phyloP scores from a whole-genome alignment of 352 stramenopile species.

The Globisporangium abappressorium region DNA sequence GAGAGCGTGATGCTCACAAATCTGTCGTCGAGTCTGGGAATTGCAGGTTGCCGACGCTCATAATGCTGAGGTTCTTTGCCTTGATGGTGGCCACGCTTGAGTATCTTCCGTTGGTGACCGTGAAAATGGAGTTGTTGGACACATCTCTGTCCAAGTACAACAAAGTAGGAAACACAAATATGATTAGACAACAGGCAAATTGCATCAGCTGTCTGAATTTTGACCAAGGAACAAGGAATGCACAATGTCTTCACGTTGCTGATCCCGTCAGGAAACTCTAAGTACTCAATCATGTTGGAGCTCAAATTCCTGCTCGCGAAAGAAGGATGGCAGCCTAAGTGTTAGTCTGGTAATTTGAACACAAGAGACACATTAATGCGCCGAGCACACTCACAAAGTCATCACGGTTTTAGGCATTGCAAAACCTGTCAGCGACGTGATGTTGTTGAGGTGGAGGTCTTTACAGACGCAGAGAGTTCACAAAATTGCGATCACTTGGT shows the following conservation, averaged over 20 bases:
- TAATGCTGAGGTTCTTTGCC: constrained; percentile 17
- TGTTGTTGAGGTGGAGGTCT: constrained; percentile 8
- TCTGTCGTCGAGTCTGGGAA: constrained; percentile 9
- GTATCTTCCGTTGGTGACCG: not conserved
- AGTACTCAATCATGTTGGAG: constrained; percentile 10
- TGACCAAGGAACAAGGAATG: not conserved
- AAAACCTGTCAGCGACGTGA: constrained; percentile 9
- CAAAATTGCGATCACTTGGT: not conserved
- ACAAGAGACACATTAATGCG: no score
- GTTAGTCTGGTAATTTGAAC: no score
- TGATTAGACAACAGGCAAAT: no score
- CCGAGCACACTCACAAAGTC: constrained; percentile 8
- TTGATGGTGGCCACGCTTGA: not conserved
- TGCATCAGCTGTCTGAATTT: no score
- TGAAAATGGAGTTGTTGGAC: constrained; percentile 14
- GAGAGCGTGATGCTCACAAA: constrained; percentile 2
- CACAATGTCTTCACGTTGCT: constrained; percentile 6
- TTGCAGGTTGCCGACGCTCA: constrained; percentile 1
- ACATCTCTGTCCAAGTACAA: constrained; percentile 8
- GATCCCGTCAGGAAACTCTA: constrained; percentile 13
- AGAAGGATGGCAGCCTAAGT: no score
- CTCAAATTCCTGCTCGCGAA: constrained; percentile 3
- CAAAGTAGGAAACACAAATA: not conserved
- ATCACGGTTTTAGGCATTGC: constrained; percentile 10
- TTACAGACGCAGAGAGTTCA: not conserved